Evolutionary conservation across 1,139 yeast genomes (phyloP).

Genomic region (Sugiyamaella sp.): DNA sequence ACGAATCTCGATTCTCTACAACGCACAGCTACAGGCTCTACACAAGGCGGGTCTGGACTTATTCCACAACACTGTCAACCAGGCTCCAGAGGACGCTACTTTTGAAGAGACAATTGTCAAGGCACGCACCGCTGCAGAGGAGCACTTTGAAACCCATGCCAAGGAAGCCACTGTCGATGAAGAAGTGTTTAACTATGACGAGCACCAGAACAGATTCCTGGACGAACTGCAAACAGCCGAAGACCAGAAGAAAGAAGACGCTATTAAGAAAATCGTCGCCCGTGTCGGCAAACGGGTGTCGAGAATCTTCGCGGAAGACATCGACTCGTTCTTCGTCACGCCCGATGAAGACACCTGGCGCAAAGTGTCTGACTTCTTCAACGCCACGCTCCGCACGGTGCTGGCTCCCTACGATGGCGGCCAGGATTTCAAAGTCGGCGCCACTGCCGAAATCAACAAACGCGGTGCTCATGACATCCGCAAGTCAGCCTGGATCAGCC

Average conservation of each 20-base stretch:
- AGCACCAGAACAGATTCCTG: constrained; percentile 30
- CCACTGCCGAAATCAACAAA: constrained; percentile 49
- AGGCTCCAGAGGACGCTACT: constrained; percentile 16
- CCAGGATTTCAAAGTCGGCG: constrained; percentile 69
- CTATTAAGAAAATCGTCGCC: constrained; percentile 41
- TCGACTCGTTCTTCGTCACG: constrained; percentile 40
- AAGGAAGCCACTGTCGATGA: constrained; percentile 34
- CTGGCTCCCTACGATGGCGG: constrained; percentile 40
- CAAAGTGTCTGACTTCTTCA: constrained; percentile 53
- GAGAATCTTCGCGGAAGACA: constrained; percentile 35
- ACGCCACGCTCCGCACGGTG: constrained; percentile 43
- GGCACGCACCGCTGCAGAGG: constrained; percentile 28
- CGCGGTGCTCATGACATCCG: constrained; percentile 50
- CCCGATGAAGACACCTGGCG: constrained; percentile 68
- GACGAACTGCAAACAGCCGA: constrained; percentile 40
- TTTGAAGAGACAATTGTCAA: constrained; percentile 26
- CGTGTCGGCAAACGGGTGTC: constrained; percentile 35
- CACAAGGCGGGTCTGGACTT: constrained; percentile 38
- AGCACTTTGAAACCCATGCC: constrained; percentile 31
- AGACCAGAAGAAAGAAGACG: constrained; percentile 38
- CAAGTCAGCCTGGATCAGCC: constrained; percentile 64
- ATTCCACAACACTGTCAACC: constrained; percentile 32
- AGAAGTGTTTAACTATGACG: constrained; percentile 32
- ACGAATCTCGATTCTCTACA: constrained; percentile 45
- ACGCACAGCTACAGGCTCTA: constrained; percentile 46